phyloP scores from a whole-genome alignment of 2,329 filamentous ascomycete genomes.

The Exophiala calicioides region DNA sequence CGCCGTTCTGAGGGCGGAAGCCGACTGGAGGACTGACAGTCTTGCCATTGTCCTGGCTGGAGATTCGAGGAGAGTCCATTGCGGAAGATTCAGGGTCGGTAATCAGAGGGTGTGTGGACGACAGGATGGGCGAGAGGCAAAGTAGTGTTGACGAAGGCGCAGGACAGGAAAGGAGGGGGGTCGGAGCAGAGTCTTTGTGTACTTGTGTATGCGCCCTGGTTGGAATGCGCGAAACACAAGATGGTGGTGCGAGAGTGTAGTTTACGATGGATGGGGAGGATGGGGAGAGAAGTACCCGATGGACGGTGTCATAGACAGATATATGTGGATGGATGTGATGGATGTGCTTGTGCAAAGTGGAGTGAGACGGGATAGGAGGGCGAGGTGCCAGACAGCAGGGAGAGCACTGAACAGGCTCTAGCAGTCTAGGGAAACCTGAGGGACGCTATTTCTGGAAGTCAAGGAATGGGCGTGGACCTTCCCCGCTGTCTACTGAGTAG shows the following conservation, averaged over 20 bases:
- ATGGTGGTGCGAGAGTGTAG: not conserved
- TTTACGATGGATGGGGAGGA: not conserved
- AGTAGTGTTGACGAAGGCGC: conserved; percentile 3
- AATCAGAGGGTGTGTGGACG: conserved; percentile 21
- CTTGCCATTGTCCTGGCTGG: conserved; percentile 37
- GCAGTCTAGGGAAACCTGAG: conserved; percentile 4
- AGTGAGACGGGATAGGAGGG: conserved; percentile 10
- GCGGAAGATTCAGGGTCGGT: conserved; percentile 11
- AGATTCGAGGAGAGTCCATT: conserved; percentile 29
- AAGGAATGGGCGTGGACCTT: too few species aligned
- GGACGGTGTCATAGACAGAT: conserved; percentile 7
- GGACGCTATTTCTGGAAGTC: conserved; percentile 18
- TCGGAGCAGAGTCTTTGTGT: not conserved
- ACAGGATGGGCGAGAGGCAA: conserved; percentile 15
- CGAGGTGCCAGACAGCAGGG: not conserved
- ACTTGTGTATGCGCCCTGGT: not conserved
- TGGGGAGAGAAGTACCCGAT: not conserved
- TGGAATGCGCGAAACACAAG: not conserved
- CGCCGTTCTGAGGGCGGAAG: conserved; percentile 50
- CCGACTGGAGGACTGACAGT: conserved; percentile 39
- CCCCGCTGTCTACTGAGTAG: too few species aligned
- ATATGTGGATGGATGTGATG: conserved; percentile 8
- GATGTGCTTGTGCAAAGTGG: conserved; percentile 11
- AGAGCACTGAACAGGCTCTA: not conserved
- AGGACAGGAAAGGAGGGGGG: not conserved